Conservation (phyloP, 768 basidiomycete genomes). For the Mycena chlorophos region DNA sequence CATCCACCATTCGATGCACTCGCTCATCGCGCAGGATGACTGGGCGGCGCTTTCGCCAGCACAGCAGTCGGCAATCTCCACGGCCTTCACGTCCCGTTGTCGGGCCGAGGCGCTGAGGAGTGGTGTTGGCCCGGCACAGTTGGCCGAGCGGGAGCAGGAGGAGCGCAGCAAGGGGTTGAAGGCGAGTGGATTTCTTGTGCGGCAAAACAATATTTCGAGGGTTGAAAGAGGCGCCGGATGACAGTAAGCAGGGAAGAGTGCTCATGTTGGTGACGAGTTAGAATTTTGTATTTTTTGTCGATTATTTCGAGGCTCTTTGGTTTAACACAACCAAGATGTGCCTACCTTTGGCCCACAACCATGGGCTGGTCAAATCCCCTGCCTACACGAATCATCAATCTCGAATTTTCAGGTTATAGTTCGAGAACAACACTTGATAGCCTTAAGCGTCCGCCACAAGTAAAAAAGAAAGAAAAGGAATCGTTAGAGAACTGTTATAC, state of each 20-base stretch:
- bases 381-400: no score
- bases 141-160: slow-evolving; percentile 1
- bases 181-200: background rate
- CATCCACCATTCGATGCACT: slow-evolving; percentile 16
- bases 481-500: no score
- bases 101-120: slow-evolving; percentile 6
- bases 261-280: background rate
- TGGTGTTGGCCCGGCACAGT: background rate
- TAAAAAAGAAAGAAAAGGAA: no score
- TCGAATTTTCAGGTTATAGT: no score
- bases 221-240: background rate
- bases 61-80: slow-evolving; percentile 20
- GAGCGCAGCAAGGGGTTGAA: background rate
- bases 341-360: no score
- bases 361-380: no score
- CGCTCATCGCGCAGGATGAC: slow-evolving; percentile 24
- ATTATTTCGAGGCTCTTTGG: no score
- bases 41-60: slow-evolving; percentile 34
- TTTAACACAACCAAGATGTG: no score
- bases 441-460: no score
- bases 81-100: slow-evolving; percentile 10
- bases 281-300: background rate
- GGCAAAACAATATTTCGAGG: slow-evolving; percentile 2
- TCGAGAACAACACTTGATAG: no score
- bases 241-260: background rate